Conservation (phyloP, 2,329 filamentous ascomycete species). For the Exophiala lecanii-corni region DNA sequence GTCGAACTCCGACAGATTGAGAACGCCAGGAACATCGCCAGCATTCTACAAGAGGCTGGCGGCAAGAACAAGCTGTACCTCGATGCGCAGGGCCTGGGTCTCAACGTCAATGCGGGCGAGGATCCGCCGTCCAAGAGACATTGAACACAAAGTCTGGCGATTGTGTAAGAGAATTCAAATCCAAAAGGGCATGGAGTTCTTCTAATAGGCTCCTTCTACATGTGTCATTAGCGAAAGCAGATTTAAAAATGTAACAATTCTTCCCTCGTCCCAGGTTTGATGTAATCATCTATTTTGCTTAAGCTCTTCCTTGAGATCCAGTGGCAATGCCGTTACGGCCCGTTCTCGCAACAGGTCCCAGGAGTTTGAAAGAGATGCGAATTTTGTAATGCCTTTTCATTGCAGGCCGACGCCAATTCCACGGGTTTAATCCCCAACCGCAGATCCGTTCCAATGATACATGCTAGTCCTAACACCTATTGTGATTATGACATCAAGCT, state of each 20-base stretch:
- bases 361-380: too few species aligned
- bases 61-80: conserved; percentile 92
- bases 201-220: conserved; percentile 2
- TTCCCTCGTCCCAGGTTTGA: conserved; percentile 22
- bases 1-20: conserved; percentile 97
- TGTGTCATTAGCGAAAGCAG: conserved; percentile 16
- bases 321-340: too few species aligned
- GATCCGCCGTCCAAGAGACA: conserved; percentile 15
- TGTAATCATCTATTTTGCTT: too few species aligned
- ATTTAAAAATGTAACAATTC: conserved; percentile 25
- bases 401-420: too few species aligned
- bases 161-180: neutral
- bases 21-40: conserved; percentile 86
- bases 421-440: too few species aligned
- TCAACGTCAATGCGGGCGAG: conserved; percentile 64
- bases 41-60: conserved; percentile 76
- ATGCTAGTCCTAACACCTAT: too few species aligned
- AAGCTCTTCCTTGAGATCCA: too few species aligned
- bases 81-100: conserved; percentile 81
- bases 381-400: too few species aligned
- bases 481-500: too few species aligned
- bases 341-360: too few species aligned
- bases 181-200: neutral
- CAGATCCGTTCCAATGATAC: too few species aligned
- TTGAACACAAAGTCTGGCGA: neutral